Conservation (phyloP, 129 eudicot species). For the Kitagawia praeruptora region DNA sequence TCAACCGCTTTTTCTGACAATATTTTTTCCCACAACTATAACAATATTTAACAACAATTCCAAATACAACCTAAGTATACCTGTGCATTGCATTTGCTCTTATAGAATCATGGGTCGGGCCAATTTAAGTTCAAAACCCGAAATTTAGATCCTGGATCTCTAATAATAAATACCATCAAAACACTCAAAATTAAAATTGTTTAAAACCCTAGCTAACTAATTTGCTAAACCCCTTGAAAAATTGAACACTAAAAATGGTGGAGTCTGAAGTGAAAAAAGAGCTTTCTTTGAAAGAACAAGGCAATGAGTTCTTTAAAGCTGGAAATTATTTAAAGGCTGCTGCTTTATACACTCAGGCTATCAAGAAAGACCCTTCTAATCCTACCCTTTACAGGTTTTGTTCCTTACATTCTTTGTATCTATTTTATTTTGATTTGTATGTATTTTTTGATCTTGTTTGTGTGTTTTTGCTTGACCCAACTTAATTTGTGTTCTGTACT, state of each 20-base stretch:
- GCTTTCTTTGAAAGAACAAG: constrained; percentile 71
- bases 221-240: background rate
- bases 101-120: background rate
- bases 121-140: background rate
- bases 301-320: constrained; percentile 81
- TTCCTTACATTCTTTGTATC: background rate
- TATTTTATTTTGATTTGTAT: background rate
- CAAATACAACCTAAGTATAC: too few species aligned
- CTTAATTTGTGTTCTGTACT: background rate
- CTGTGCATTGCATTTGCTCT: too few species aligned
- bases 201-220: background rate
- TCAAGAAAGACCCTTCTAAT: constrained; percentile 82
- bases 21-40: too few species aligned
- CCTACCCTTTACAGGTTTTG: constrained; percentile 59
- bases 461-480: background rate
- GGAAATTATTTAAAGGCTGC: constrained; percentile 95
- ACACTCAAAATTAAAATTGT: background rate
- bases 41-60: too few species aligned
- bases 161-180: background rate
- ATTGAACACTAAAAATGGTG: constrained; percentile 38
- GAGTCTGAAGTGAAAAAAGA: constrained; percentile 36
- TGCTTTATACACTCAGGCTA: constrained; percentile 95
- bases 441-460: background rate
- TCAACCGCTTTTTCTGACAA: too few species aligned
- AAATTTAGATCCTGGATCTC: background rate